Percentiles rank a stretch among this genome's conserved stretches.
Evolutionary conservation across 2,329 filamentous ascomycete species (phyloP).

Genomic region (Delphinella strobiligena): DNA sequence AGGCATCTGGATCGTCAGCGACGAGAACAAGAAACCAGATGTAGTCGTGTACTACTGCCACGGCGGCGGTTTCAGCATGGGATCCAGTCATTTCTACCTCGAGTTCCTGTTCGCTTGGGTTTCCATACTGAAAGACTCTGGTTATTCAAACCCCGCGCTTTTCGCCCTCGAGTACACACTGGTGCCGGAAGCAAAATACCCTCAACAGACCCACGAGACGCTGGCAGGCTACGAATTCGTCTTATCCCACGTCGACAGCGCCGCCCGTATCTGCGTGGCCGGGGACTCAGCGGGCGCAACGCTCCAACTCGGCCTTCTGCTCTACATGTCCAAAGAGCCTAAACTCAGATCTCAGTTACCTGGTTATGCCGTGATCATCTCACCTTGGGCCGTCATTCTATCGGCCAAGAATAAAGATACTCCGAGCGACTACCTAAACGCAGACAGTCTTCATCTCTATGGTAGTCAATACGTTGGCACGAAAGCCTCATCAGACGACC

Average conservation of each 20-base stretch:
- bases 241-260: slow-evolving; percentile 44
- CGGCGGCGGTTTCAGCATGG: slow-evolving; percentile 76
- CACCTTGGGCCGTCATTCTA: slow-evolving; percentile 67
- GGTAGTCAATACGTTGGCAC: slow-evolving; percentile 55
- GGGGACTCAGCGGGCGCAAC: slow-evolving; percentile 74
- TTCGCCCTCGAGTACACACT: slow-evolving; percentile 73
- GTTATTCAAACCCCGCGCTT: slow-evolving; percentile 64
- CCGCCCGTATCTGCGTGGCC: slow-evolving; percentile 54
- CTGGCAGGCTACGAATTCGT: slow-evolving; percentile 60
- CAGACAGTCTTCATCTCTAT: slow-evolving; percentile 53
- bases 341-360: slow-evolving; percentile 35
- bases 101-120: slow-evolving; percentile 70
- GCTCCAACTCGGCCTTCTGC: slow-evolving; percentile 58
- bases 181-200: slow-evolving; percentile 62
- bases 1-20: slow-evolving; percentile 58
- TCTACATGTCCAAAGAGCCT: slow-evolving; percentile 47
- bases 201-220: slow-evolving; percentile 59
- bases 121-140: slow-evolving; percentile 46
- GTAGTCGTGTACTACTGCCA: slow-evolving; percentile 75
- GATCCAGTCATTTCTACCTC: slow-evolving; percentile 70
- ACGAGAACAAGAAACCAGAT: slow-evolving; percentile 52
- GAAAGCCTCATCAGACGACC: slow-evolving; percentile 38
- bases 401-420: slow-evolving; percentile 57
- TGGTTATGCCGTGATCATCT: slow-evolving; percentile 59
- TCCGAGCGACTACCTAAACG: slow-evolving; percentile 62